Percentiles rank a stretch among this genome's conserved stretches.
phyloP scores from a whole-genome alignment of 2,329 filamentous ascomycete genomes.

The Atkinsonella texensis region DNA sequence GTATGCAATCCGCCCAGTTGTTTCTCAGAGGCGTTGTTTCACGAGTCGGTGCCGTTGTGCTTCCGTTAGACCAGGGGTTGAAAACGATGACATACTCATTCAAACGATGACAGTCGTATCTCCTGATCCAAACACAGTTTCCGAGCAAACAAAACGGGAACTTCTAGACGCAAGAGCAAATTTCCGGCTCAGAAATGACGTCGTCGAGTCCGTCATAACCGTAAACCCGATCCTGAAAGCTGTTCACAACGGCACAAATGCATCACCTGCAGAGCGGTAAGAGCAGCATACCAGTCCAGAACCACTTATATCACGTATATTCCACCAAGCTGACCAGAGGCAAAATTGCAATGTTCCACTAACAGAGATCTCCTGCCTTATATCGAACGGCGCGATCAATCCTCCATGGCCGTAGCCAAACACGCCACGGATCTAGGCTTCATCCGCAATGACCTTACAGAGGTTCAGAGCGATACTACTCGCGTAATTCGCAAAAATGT shows the following conservation, averaged over 20 bases:
- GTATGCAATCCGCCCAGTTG: conserved; percentile 15
- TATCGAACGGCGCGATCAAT: conserved; percentile 53
- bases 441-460: conserved; percentile 39
- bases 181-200: conserved; percentile 57
- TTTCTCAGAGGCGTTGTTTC: background rate
- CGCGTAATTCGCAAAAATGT: conserved; percentile 47
- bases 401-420: conserved; percentile 51
- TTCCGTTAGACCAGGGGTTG: too few species aligned
- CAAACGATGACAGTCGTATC: conserved; percentile 1
- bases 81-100: background rate
- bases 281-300: conserved; percentile 3
- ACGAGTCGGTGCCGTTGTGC: too few species aligned
- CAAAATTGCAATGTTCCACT: background rate
- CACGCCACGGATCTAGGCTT: conserved; percentile 41
- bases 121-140: conserved; percentile 30
- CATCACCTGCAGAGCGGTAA: conserved; percentile 58
- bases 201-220: conserved; percentile 55
- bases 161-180: conserved; percentile 58
- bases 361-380: conserved; percentile 53
- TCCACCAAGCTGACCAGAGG: background rate
- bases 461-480: conserved; percentile 46
- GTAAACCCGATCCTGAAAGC: conserved; percentile 68
- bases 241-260: conserved; percentile 55
- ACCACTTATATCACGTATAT: background rate
- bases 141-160: conserved; percentile 48